Evolutionary conservation across 148 eudicot species (phyloP), one percentile per base, ranked within the genome.

Genomic region (Rhododendron ferrugineum): DNA sequence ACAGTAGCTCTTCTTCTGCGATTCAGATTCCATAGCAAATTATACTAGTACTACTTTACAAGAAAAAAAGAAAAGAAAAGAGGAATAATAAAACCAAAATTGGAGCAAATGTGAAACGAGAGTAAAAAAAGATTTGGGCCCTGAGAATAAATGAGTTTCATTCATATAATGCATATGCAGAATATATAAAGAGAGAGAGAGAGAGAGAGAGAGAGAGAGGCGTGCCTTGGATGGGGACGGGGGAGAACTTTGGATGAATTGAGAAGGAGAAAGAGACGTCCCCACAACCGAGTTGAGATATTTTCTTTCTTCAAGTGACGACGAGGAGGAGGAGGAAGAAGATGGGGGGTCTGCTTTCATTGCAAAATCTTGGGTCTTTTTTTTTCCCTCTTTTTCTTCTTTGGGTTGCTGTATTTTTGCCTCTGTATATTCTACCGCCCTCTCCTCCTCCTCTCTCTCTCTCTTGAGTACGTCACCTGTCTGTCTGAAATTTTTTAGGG

Each of bases 1-100:
- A 64, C 90, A 72, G 74, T 89, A 91, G 82, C 90, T 89, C 85
- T 87, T 92, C 87, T 92, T 89, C 95, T 95, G 94, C 92, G 88
- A 86, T 78, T 44, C 86, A 84, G 86, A 26, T 83, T 82, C 85
- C 81, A 62, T 58, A 76, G 8, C 83, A 85, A 86, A 42, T 62
- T 22, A 49, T 54, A 4, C 40, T 34, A 84, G 20, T 40, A 40
- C 44, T 36, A 6, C 14, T 77, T 86, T 78, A 36, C 9, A 2
- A 49, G 14, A 1, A 28, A 22, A 44, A 0, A 68, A 47, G 2
- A 49, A 5, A 3, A n/a, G 13, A 44, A 0, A 68, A 83, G n/a
- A 32, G 2, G 18, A 11, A 82, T 13, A 60, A 64, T 40, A 11
- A 26, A 54, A 83, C n/a, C 34, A 82, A 36, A 37, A 64, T 20